Evolutionary conservation across 1,284 basidiomycete genomes (phyloP), one percentile per base, ranked within the genome.

Genomic region (Bjerkandera adusta): DNA sequence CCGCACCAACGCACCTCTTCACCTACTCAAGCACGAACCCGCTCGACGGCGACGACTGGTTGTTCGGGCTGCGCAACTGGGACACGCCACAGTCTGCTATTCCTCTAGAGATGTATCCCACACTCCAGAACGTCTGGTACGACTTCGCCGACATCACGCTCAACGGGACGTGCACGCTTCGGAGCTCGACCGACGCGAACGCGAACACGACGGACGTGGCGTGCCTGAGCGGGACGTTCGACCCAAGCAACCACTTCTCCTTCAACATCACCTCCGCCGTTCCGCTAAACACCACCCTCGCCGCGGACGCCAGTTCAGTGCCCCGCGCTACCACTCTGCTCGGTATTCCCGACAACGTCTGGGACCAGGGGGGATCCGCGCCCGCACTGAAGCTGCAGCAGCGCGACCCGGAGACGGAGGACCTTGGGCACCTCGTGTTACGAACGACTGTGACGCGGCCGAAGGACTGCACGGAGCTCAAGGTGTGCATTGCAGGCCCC

Each of bases 261-360:
- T 50, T 55, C 51, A 53, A 52, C 32, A 18, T 55, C 32, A 52
- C 51, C 32, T 52, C 53, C 20, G 27, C 38, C 29, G 32, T 50
- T 30, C 51, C 51, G 3, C 45, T 52, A 29, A 55, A 52, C 46
- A 46, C 34, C 36, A 50, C 48, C 15, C 8, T 34, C 18, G 15
- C 21, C 29, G 15, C 45, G 13, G 10, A 36, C 29, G 11, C 32
- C n/a, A 15, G 26, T 12, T n/a, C 27, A 5, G 36, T 40, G 6
- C 13, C 29, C 34, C 7, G 11, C 7, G 11, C 48, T 50, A 13
- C 40, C 43, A 12, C 39, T 36, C 3, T 16, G 45, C 8, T 36
- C 16, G 16, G 10, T 16, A 36, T 36, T 10, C 16, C 34, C 10
- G 16, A 36, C 34, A 36, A 36, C 16, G 34, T 8, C 18, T 55